Percentiles rank a stretch among this genome's conserved stretches.
Evolutionary conservation across 1,284 basidiomycete species (phyloP).

Genomic region (Apiotrichum mycotoxinovorans): DNA sequence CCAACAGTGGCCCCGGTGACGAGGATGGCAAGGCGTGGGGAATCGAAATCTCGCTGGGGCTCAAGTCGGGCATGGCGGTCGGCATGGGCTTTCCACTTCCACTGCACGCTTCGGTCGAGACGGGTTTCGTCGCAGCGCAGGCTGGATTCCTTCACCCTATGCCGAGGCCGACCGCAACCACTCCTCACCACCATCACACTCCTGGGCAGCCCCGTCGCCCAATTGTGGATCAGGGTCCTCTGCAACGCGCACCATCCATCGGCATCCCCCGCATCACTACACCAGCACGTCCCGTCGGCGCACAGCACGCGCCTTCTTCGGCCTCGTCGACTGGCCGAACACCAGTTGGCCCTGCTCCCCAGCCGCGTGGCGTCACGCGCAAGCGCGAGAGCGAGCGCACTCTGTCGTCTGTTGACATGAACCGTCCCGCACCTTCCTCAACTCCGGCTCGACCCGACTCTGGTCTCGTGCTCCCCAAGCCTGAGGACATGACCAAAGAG

Average conservation of each 20-base stretch:
- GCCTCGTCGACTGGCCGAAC: constrained; percentile 1
- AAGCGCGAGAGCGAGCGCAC: not conserved
- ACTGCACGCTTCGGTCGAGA: constrained; percentile 17
- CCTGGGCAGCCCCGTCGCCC: constrained; percentile 6
- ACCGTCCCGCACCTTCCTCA: not conserved
- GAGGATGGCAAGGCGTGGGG: constrained; percentile 32
- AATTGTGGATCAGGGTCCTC: not conserved
- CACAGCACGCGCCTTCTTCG: not conserved
- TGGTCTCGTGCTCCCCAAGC: constrained; percentile 7
- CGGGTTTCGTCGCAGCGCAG: not conserved
- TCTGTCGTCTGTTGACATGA: constrained; percentile 1
- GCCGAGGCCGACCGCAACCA: constrained; percentile 1
- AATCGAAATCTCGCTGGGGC: constrained; percentile 39
- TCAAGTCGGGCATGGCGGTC: constrained; percentile 23
- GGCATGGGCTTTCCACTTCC: constrained; percentile 10
- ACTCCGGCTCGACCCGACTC: not conserved
- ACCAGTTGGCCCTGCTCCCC: not conserved
- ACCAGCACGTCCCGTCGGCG: not conserved
- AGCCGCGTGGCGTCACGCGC: not conserved
- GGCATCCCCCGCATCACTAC: not conserved
- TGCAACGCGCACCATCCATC: constrained; percentile 7
- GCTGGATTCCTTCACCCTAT: not conserved
- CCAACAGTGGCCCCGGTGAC: constrained; percentile 3
- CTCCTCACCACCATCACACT: constrained; percentile 4
- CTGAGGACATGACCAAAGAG: constrained; percentile 38